Evolutionary conservation across 2,329 filamentous ascomycete species (phyloP), one percentile per base, ranked within the genome.

Genomic region (Apiospora pterosperma): DNA sequence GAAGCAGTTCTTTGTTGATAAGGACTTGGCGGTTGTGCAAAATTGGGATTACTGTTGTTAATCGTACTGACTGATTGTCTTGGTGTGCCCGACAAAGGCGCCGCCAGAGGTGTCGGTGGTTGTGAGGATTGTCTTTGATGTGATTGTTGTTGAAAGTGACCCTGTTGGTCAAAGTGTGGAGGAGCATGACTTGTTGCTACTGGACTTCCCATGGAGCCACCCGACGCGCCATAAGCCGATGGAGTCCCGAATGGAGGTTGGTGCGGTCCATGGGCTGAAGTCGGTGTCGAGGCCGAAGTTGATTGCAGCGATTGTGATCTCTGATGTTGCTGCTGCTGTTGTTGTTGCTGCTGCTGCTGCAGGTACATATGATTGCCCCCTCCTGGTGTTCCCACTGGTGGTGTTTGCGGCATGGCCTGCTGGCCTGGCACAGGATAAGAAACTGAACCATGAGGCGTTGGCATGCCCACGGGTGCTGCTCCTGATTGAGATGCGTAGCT

Each of bases 241-340:
- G 83, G 79, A 63, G 78, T 75, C 14, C 82, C 82, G 69, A 83
- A 86, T 10, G 81, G 66, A 36, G 69, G 81, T 58, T 83, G 83
- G 59, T 88, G 86, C 19, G 86, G 81, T 55, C 83, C 83, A 59
- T 88, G 86, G 14, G 86, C 83, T 42, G 86, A 88, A 7, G 85
- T 88, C n/a, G 86, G 86, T 39, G 87, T 89, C 12, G 86, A 86
- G 38, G 87, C 88, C 12, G 85, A 78, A 31, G 82, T 84, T 14
- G 87, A 88, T 63, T 88, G 84, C 6, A 82, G 78, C 25, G 87
- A 89, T 64, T 84, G 84, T 48, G 87, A 86, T 70, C 85, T 75
- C 68, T 80, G 78, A 64, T 80, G 79, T 59, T 77, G 73, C 55
- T 79, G 70, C 65, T 76, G 71, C 59, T 75, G 74, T 59, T 69